Conservation (phyloP, 257 asterid species). For the Nicotiana noctiflora region DNA sequence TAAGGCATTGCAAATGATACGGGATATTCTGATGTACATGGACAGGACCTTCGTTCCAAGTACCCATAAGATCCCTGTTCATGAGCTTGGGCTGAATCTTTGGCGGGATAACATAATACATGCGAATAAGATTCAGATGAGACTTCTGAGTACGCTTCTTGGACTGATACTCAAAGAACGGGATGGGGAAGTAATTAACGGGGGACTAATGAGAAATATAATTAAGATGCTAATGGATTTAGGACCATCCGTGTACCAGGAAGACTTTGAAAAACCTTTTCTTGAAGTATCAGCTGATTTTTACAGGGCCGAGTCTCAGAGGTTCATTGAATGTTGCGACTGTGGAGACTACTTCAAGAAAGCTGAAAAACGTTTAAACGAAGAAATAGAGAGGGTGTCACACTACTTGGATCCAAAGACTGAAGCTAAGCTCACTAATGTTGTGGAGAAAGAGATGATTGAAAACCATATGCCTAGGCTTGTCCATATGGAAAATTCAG, state of each 20-base stretch:
- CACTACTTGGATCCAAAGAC: constrained; percentile 71
- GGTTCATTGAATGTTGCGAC: constrained; percentile 72
- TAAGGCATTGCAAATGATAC: constrained; percentile 74
- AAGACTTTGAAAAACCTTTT: constrained; percentile 75
- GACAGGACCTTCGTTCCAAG: constrained; percentile 73
- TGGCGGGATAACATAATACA: constrained; percentile 83
- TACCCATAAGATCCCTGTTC: constrained; percentile 61
- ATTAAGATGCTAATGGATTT: constrained; percentile 80
- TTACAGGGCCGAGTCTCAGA: constrained; percentile 81
- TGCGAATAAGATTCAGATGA: constrained; percentile 54
- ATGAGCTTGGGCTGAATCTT: constrained; percentile 85
- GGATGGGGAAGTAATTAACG: constrained; percentile 72
- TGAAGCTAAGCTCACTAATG: constrained; percentile 63
- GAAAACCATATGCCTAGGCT: constrained; percentile 80
- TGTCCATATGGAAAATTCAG: constrained; percentile 86
- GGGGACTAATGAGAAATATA: constrained; percentile 82
- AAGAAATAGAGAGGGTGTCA: constrained; percentile 83
- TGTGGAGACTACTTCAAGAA: constrained; percentile 81
- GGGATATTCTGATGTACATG: constrained; percentile 89
- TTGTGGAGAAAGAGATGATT: constrained; percentile 84
- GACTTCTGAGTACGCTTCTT: constrained; percentile 68
- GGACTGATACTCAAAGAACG: constrained; percentile 65
- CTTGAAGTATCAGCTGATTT: constrained; percentile 83
- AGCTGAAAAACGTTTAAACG: constrained; percentile 74
- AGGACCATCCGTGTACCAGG: constrained; percentile 78